Base-by-base conservation (phyloP, 2,329 filamentous ascomycete species). In the Pseudocercospora pini-densiflorae region DNA sequence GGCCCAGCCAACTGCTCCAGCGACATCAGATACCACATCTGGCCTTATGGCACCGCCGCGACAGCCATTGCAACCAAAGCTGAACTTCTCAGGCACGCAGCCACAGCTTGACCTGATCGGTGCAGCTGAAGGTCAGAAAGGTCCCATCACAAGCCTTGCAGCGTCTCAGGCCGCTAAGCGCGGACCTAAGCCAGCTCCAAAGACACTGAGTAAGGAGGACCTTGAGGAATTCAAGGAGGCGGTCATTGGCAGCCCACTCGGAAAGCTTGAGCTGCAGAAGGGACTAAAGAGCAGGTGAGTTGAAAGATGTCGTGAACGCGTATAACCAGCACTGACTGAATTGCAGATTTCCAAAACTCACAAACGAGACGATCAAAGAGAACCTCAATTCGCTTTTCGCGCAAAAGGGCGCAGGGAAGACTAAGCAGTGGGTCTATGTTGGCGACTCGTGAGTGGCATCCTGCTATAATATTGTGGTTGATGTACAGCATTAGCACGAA, bases 251-350 rank as follows among this genome's bases (percentile, higher is more conserved):
- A 90, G 87, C 68, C 86, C 91, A 79, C 81, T 93, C 58, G 91
- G 88, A 45, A 95, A 95, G 79, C 79, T 89, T 1, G 92, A 91
- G 7, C 80, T 95, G 71, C 84, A 92, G 8, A 92, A 94, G 77
- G 84, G 90, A 5, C 78, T 96, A 67, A 92, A 93, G 78, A 89
- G 90, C 75, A 85, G 88, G 81, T 87, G 78, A 66, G 81, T 73
- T n/a, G 14, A 21, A 8, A 7, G 23, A 27, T n/a, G 43, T 49
- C 36, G 14, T 47, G 2, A 10, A 24, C 16, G 8, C 3, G 49
- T 43, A 29, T 3, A n/a, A n/a, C n/a, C n/a, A n/a, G n/a, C n/a
- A n/a, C n/a, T n/a, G n/a, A n/a, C n/a, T n/a, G n/a, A n/a, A n/a
- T n/a, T n/a, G n/a, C 71, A 87, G 86, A 71, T 93, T 94, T 71